Percentiles rank a stretch among this genome's conserved stretches.
Evolutionary conservation across 768 basidiomycete genomes (phyloP).

Genomic region (Tricholoma hemisulphureum): DNA sequence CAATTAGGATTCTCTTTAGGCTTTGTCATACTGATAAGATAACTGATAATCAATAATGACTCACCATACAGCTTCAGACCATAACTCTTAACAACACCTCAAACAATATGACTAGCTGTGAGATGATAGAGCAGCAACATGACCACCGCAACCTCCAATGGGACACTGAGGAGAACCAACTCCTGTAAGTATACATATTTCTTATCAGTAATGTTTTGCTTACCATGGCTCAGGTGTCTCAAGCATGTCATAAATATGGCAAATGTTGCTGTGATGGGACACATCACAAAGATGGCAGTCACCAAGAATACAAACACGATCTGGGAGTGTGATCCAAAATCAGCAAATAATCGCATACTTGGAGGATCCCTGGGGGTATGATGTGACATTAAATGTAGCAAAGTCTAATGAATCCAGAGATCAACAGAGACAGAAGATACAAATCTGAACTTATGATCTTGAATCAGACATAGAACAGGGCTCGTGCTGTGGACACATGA

Average conservation of each 20-base stretch:
- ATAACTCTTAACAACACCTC: constrained; percentile 21
- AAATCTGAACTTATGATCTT: constrained; percentile 1
- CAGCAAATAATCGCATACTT: too few relatives aligned
- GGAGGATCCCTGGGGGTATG: constrained; percentile 10
- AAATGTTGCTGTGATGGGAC: too few relatives aligned
- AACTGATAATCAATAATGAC: background rate
- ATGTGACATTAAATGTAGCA: constrained; percentile 7
- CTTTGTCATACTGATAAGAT: background rate
- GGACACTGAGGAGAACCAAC: constrained; percentile 11
- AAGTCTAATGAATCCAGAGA: constrained; percentile 13
- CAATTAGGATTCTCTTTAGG: too few relatives aligned
- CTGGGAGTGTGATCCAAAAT: too few relatives aligned
- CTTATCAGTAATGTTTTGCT: too few relatives aligned
- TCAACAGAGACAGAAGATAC: background rate
- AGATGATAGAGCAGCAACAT: constrained; percentile 13
- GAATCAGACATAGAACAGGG: constrained; percentile 1
- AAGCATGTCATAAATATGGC: too few relatives aligned
- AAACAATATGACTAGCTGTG: constrained; percentile 21
- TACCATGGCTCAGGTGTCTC: too few relatives aligned
- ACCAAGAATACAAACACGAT: too few relatives aligned
- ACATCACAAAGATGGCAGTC: too few relatives aligned
- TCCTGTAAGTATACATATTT: background rate
- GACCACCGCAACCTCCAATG: constrained; percentile 7
- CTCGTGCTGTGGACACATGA: background rate
- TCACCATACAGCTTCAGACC: constrained; percentile 4